A percentile compares a stretch with the other conserved stretches of the same genome.
Evolutionary conservation across 768 basidiomycete genomes (phyloP).

Genomic region (Suillus sp.): DNA sequence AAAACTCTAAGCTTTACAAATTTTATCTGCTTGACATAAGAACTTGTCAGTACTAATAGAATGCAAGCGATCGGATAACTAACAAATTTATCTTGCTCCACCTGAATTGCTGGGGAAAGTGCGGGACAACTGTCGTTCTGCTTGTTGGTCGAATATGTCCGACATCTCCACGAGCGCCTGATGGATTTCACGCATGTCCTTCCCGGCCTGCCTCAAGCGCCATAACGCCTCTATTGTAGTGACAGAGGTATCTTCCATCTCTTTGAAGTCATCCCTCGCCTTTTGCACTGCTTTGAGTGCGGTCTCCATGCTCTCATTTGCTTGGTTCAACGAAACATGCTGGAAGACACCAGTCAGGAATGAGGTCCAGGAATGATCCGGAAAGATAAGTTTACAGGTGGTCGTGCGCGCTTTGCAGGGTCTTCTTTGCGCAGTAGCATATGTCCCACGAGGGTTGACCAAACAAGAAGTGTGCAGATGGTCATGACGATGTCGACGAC

Average conservation of each 20-base stretch:
- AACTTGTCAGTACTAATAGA: not conserved
- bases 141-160: not conserved
- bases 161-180: slow-evolving; percentile 40
- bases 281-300: not conserved
- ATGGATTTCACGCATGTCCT: slow-evolving; percentile 15
- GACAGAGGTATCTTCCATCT: not conserved
- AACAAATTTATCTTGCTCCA: not conserved
- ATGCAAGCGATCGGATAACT: not conserved
- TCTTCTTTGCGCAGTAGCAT: not conserved
- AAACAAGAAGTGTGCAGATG: not conserved
- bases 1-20: not conserved
- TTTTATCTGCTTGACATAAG: not conserved
- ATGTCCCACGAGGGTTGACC: not conserved
- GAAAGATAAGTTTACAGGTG: not conserved
- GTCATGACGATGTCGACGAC: not conserved
- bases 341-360: not conserved
- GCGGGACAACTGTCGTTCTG: not conserved
- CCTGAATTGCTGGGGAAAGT: not conserved
- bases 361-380: not conserved
- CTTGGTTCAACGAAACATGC: not conserved
- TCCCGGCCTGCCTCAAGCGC: not conserved
- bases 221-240: not conserved
- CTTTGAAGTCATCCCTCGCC: not conserved
- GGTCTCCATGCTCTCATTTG: not conserved
- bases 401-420: not conserved